A percentile compares a stretch with the other conserved stretches of the same genome.
Conservation (phyloP, 2,329 filamentous ascomycete genomes). For the Clarireedia paspali region DNA sequence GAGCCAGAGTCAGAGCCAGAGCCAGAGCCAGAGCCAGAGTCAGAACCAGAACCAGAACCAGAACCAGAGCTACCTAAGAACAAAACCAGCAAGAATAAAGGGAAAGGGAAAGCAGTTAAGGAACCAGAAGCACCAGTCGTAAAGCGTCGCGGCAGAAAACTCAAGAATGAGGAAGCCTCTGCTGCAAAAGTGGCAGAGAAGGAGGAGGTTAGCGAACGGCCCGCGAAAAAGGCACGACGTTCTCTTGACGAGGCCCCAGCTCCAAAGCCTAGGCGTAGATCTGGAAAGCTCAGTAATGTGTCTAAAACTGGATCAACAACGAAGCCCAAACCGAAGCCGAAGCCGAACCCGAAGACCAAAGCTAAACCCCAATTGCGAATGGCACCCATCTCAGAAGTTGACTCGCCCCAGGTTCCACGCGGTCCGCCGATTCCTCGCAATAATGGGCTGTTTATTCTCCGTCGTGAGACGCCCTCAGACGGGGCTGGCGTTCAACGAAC, state of each 20-base stretch:
- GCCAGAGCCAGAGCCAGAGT: slow-evolving; percentile 16
- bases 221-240: slow-evolving; percentile 15
- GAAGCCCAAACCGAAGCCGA: slow-evolving; percentile 11
- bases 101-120: slow-evolving; percentile 8
- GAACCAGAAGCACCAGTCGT: background rate
- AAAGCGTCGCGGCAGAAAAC: slow-evolving; percentile 5
- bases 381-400: slow-evolving; percentile 17
- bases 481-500: slow-evolving; percentile 38
- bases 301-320: slow-evolving; percentile 13
- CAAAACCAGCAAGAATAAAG: slow-evolving; percentile 2
- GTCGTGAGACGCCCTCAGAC: slow-evolving; percentile 37
- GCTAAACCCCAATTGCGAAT: slow-evolving; percentile 13
- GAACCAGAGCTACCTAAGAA: background rate
- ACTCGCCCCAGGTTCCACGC: slow-evolving; percentile 25
- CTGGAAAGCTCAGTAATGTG: slow-evolving; percentile 3
- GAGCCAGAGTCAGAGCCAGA: slow-evolving; percentile 16
- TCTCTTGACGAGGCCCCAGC: slow-evolving; percentile 12
- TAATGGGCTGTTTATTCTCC: slow-evolving; percentile 41
- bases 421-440: slow-evolving; percentile 35
- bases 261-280: background rate
- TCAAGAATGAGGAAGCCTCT: slow-evolving; percentile 17
- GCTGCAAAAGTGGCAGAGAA: slow-evolving; percentile 1
- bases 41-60: slow-evolving; percentile 13
- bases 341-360: slow-evolving; percentile 18
- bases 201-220: slow-evolving; percentile 3